Base-by-base conservation (phyloP, 2,329 filamentous ascomycete genomes). In the Simplicillium sp. region DNA sequence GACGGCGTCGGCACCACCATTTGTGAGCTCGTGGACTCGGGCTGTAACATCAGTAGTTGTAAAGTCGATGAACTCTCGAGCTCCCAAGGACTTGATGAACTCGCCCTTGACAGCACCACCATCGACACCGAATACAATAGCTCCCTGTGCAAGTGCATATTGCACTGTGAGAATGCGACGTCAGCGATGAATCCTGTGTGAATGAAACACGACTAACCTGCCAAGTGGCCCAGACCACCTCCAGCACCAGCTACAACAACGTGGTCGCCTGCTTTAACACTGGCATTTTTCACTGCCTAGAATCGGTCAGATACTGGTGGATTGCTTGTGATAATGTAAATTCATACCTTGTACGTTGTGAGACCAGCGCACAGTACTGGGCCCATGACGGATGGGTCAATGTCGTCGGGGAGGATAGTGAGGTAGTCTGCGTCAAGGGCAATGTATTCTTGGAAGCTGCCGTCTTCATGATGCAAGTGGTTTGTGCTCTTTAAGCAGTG, bases 391-490 rank as follows among this genome's bases (percentile, higher is more conserved):
- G 39, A 34, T 11, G 46, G 43, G 11, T 48, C 39, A 25, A 48
- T 48, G 25, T 47, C 45, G 33, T 47, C 37, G 12, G 45, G 25
- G n/a, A 36, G 25, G 11, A 32, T 17, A 12, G 34, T 20, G 18
- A 40, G 39, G 9, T 45, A 47, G 1, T 36, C 45, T n/a, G 41
- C 44, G 18, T 46, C 43, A 3, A 46, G 29, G 3, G 40, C 42
- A 29, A 44, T 46, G 9, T 46, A 48, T 29, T 48, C 45, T 20
- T 48, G 46, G 13, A 48, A 48, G 20, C 47, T 48, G 29, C 42
- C 47, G 28, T 48, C 44, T 18, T 44, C 44, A 20, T 49, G 44
- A 34, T 49, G 46, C 14, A 49, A 31, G 14, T 48, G 46, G n/a
- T 46, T 48, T 3, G 42, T 45, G 40, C 44, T 43, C 40, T 48